These are phyloP conservation scores for Zygosaccharomyces bisporus DNA, from an alignment of 805 yeast species.

Conservation along the genomic window DNA sequence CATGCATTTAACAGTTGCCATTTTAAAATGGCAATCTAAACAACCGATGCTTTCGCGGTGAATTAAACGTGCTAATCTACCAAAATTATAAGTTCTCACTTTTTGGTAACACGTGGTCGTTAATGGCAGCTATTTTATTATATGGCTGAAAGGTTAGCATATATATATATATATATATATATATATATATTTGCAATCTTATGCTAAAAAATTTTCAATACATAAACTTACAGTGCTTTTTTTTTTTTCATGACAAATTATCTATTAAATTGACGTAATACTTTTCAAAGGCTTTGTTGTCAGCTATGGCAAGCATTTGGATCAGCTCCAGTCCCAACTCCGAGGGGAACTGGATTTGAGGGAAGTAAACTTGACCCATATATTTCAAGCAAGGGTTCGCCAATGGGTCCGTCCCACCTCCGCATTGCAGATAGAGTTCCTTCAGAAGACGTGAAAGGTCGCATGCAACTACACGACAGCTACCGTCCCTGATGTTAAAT, in stretches of 20 bases:
- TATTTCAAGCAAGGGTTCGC: constrained; percentile 41
- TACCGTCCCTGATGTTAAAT: constrained; percentile 74
- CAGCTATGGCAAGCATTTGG: constrained; percentile 50
- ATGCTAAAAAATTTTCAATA: background rate
- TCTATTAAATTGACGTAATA: constrained; percentile 51
- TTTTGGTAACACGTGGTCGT: no score
- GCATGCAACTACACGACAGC: constrained; percentile 64
- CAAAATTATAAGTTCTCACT: no score
- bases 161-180: no score
- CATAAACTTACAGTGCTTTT: background rate
- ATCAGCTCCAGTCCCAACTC: constrained; percentile 60
- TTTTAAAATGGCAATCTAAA: no score
- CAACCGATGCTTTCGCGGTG: no score
- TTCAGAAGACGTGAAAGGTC: constrained; percentile 72
- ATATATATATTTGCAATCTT: no score
- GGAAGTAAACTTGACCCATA: constrained; percentile 48
- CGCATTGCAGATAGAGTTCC: constrained; percentile 46
- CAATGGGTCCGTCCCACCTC: constrained; percentile 19
- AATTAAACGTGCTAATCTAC: no score
- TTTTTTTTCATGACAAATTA: constrained; percentile 15
- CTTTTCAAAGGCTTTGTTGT: constrained; percentile 65
- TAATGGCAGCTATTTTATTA: no score
- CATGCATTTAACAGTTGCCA: no score
- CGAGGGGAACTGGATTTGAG: constrained; percentile 54
- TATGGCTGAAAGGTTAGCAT: no score